Base-by-base conservation (phyloP, 345 rosid species). In the Populus deltoides region DNA sequence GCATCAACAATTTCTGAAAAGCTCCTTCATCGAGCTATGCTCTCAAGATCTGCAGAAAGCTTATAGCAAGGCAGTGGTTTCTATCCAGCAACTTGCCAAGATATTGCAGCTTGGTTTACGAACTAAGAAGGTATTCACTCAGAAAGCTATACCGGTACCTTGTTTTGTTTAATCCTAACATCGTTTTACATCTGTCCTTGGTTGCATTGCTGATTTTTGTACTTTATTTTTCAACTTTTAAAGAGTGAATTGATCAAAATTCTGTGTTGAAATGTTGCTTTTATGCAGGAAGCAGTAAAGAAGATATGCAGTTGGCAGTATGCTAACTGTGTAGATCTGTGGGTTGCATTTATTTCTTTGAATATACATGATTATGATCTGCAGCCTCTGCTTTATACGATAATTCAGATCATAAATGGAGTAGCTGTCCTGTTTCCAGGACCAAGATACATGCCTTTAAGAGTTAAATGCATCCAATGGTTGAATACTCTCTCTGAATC, bases 401-500 rank as follows among this genome's bases (percentile, higher is more conserved):
- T 83, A 72, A 83, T 87, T 86, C 97, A 93, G 85, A 88, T 96
- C 85, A 86, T 93, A 86, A 92, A 89, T 79, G 98, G 98, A 79
- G 86, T 96, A 70, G 91, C 90, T 62, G 27, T 61, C 55, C 89
- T 96, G 47, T 91, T 96, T 83, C 91, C 90, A 55, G 98, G 97
- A 80, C 97, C 98, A 75, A 88, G 95, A 84, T 91, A 93, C 86
- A 82, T 96, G 81, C 97, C 94, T 70, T 83, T 96, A 77, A 88
- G 94, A 85, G 83, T 88, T 77, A 93, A 90, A 86, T 93, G 95
- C 80, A 81, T 93, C 76, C 94, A 90, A 53, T 93, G 98, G 97
- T 82, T 93, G 81, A 92, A 92, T 85, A 82, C 80, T 43, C 92
- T 96, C 72, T 96, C 99, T 47, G 77, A 79, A 51, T 77, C 91